Evolutionary conservation across 2,329 filamentous ascomycete species (phyloP).

Genomic region (Aplosporella prunicola): DNA sequence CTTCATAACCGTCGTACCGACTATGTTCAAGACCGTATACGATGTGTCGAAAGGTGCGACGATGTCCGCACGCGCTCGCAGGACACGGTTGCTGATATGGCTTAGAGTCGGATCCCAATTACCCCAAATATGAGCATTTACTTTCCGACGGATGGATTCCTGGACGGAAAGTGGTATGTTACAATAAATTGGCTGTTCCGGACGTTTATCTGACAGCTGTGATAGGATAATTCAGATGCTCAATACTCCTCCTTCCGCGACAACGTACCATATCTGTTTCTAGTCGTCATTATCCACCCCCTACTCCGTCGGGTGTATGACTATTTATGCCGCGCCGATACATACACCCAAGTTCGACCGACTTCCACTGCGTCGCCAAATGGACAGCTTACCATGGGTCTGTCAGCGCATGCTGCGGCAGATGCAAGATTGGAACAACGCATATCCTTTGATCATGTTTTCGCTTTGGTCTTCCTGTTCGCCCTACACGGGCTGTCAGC

Average conservation of each 20-base stretch:
- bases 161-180: conserved; percentile 70
- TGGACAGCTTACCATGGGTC: conserved; percentile 28
- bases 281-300: conserved; percentile 70
- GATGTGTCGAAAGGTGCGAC: conserved; percentile 68
- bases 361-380: conserved; percentile 19
- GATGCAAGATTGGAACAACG: conserved; percentile 52
- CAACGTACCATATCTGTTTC: conserved; percentile 72
- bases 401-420: conserved; percentile 40
- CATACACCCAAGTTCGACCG: conserved; percentile 35
- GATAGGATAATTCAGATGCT: conserved; percentile 73
- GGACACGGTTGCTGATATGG: conserved; percentile 14
- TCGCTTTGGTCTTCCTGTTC: conserved; percentile 68
- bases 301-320: conserved; percentile 67
- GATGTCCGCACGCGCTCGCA: not conserved
- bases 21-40: conserved; percentile 87
- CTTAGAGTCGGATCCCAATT: conserved; percentile 71
- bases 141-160: conserved; percentile 83
- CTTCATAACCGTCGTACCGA: conserved; percentile 57
- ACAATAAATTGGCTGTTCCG: no score
- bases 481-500: conserved; percentile 79
- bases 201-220: not conserved
- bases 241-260: conserved; percentile 80
- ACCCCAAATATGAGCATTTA: conserved; percentile 59
- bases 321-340: conserved; percentile 33
- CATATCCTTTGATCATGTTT: conserved; percentile 70